phyloP scores from a whole-genome alignment of 192 early-diverging fungal genomes.

The Phycomyces blakesleeanus region DNA sequence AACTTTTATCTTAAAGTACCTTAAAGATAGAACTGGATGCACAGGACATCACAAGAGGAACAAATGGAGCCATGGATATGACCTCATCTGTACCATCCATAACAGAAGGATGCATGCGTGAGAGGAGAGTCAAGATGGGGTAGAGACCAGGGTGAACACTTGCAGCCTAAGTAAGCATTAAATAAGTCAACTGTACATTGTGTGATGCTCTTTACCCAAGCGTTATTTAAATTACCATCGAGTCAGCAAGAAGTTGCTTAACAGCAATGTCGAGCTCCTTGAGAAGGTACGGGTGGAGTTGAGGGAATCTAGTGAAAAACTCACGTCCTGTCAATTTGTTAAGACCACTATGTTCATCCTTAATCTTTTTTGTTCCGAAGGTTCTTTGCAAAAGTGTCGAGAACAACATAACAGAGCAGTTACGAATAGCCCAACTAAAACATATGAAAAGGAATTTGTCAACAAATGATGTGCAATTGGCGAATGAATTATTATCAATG shows the following conservation, averaged over 20 bases:
- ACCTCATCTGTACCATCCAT: slow-evolving; percentile 40
- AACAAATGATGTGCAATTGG: neutral
- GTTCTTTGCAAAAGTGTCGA: slow-evolving; percentile 78
- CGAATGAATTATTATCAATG: neutral
- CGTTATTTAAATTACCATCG: neutral
- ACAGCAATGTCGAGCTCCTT: slow-evolving; percentile 71
- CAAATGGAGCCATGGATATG: slow-evolving; percentile 42
- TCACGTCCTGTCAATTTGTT: slow-evolving; percentile 84
- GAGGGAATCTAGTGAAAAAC: slow-evolving; percentile 86
- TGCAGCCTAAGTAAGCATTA: slow-evolving; percentile 22
- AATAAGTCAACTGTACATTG: too few relatives aligned
- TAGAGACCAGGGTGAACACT: slow-evolving; percentile 85
- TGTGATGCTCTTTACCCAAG: too few relatives aligned
- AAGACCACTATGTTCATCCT: slow-evolving; percentile 65
- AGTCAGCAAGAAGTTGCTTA: slow-evolving; percentile 43
- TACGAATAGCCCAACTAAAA: slow-evolving; percentile 84
- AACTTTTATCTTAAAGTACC: slow-evolving; percentile 15
- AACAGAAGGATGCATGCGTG: slow-evolving; percentile 69
- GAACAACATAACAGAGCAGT: slow-evolving; percentile 91
- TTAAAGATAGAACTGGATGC: slow-evolving; percentile 54
- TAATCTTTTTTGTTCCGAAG: slow-evolving; percentile 78
- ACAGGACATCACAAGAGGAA: slow-evolving; percentile 51
- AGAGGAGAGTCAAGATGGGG: slow-evolving; percentile 84
- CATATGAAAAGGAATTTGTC: neutral
- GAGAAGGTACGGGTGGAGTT: slow-evolving; percentile 72